These are phyloP conservation scores for Flaveria sonorensis DNA, from an alignment of 129 eudicot genomes.

Conservation along the genomic window DNA sequence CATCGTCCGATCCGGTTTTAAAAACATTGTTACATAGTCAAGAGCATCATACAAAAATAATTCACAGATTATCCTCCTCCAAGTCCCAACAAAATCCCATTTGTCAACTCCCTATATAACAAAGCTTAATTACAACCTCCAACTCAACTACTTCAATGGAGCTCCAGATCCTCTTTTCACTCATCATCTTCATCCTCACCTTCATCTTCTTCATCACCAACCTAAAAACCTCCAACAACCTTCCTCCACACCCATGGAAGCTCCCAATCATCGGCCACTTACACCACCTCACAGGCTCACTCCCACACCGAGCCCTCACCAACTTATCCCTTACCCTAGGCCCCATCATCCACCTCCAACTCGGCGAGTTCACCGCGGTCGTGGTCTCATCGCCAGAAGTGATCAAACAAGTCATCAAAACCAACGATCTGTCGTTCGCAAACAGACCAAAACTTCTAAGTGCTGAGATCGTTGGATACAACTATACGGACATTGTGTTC, in stretches of 20 bases:
- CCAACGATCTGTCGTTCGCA: constrained; percentile 17
- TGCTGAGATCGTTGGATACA: constrained; percentile 13
- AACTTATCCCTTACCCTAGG: constrained; percentile 31
- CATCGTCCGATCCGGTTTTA: too few species aligned
- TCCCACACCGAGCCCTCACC: constrained; percentile 29
- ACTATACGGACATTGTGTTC: constrained; percentile 8
- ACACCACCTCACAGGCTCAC: constrained; percentile 17
- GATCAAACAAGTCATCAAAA: constrained; percentile 34
- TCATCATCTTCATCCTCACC: background rate
- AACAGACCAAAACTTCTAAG: constrained; percentile 23
- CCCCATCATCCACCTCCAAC: constrained; percentile 36
- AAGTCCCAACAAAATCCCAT: too few species aligned
- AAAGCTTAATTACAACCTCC: too few species aligned
- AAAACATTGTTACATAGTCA: too few species aligned
- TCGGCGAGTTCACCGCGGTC: constrained; percentile 32
- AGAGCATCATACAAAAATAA: too few species aligned
- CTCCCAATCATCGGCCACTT: background rate
- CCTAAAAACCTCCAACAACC: constrained; percentile 1
- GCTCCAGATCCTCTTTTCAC: background rate
- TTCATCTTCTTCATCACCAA: constrained; percentile 2
- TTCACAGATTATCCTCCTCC: too few species aligned
- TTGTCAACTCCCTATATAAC: too few species aligned
- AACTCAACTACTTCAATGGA: too few species aligned
- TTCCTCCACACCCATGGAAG: constrained; percentile 21
- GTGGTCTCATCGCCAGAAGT: constrained; percentile 29